Evolutionary conservation across 805 yeast genomes (phyloP).

Genomic region (Saccharomycopsis malanga): DNA sequence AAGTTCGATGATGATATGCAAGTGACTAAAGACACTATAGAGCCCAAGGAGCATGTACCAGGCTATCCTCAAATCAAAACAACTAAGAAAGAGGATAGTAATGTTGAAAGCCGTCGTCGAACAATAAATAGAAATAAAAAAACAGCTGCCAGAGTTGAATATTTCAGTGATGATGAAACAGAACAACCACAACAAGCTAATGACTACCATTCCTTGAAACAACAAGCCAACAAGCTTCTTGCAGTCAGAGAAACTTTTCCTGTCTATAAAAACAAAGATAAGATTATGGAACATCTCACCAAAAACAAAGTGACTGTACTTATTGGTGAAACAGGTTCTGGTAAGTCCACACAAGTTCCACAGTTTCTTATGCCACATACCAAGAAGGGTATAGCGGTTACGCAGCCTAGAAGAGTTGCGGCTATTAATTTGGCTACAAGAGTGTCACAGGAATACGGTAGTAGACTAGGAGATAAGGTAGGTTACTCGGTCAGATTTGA

Average conservation of each 20-base stretch:
- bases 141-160: slow-evolving; percentile 4
- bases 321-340: slow-evolving; percentile 97
- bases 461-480: slow-evolving; percentile 67
- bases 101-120: background rate
- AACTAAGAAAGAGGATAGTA: background rate
- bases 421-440: slow-evolving; percentile 91
- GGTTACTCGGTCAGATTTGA: slow-evolving; percentile 94
- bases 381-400: slow-evolving; percentile 67
- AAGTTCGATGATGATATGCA: slow-evolving; percentile 5
- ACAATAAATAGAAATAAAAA: background rate
- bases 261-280: slow-evolving; percentile 62
- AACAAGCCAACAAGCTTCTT: slow-evolving; percentile 38
- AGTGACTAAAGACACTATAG: background rate
- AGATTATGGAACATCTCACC: slow-evolving; percentile 48
- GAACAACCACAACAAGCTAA: background rate
- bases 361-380: slow-evolving; percentile 65
- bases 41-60: background rate
- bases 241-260: slow-evolving; percentile 58
- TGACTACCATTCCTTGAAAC: slow-evolving; percentile 25
- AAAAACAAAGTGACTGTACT: slow-evolving; percentile 65
- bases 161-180: slow-evolving; percentile 16
- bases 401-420: slow-evolving; percentile 97
- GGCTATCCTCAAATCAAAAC: background rate
- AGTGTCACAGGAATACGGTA: slow-evolving; percentile 84
- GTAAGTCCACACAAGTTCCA: slow-evolving; percentile 95